Base-by-base conservation (phyloP, 2,329 filamentous ascomycete genomes). In the Fusarium sororula region DNA sequence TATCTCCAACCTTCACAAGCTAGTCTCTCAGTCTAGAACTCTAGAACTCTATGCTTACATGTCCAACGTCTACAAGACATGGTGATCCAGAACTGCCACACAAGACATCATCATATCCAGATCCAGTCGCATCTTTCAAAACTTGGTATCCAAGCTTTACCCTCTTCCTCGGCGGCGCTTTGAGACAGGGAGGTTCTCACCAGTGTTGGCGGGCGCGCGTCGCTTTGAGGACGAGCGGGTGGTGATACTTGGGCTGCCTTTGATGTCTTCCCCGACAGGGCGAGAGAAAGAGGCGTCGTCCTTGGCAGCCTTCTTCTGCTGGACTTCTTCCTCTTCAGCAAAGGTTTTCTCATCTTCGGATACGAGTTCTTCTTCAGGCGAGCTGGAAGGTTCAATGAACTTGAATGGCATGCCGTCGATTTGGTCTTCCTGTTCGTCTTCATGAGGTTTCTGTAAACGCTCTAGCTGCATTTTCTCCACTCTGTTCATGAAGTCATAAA, bases 221-320 rank as follows among this genome's bases (percentile, higher is more conserved):
- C 41, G 41, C 41, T 44, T 44, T 1, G 20, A 39, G 1, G n/a
- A 2, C 7, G 42, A 24, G 0, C 42, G 42, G 0, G 42, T 44
- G 10, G 11, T 2, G 42, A 44, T 7, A 37, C 2, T 10, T 2
- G 35, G 35, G 35, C 35, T 2, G 17, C 1, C 35, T 4, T 37
- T 37, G 35, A 6, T 37, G 35, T 37, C 35, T 18, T 18, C 4
- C 4, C 35, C 35, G 35, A 37, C 35, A 18, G 8, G 4, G 2
- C 35, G 8, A 6, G 35, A 37, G 35, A 37, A 37, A 2, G 15
- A 37, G 15, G 0, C 0, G 15, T 37, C 17, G 35, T 0, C 1
- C 0, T 18, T 18, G 35, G 35, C 0, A 6, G 35, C 8, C 35
- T 9, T 18, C 8, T 37, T 37, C 17, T 18, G 15, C 15, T 37